Evolutionary conservation across 805 yeast genomes (phyloP).

Genomic region (Ogataea thermomethanolica): DNA sequence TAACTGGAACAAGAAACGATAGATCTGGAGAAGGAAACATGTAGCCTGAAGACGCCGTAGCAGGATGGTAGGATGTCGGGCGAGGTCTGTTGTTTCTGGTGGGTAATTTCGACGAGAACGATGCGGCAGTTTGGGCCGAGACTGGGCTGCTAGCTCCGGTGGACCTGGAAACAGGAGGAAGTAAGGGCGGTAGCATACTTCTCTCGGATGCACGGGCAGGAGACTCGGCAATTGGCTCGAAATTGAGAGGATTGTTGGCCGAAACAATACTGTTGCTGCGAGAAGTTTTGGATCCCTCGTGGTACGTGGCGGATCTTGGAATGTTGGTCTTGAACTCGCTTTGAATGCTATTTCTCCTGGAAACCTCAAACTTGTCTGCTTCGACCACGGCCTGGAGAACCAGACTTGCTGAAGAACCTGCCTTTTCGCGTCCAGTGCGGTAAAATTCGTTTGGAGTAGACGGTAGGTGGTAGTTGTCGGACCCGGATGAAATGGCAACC

Average conservation of each 20-base stretch:
- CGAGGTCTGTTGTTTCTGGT: constrained; percentile 58
- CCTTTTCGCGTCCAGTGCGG: constrained; percentile 24
- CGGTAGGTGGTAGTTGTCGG: constrained; percentile 23
- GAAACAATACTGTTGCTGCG: constrained; percentile 18
- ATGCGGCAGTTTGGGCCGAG: constrained; percentile 25
- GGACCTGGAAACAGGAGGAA: constrained; percentile 26
- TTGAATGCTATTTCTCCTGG: constrained; percentile 32
- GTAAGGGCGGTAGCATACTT: constrained; percentile 24
- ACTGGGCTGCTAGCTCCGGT: constrained; percentile 8
- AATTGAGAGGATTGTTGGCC: constrained; percentile 17
- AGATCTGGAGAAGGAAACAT: constrained; percentile 29
- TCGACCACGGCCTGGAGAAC: constrained; percentile 74
- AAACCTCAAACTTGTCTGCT: constrained; percentile 44
- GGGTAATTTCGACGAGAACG: constrained; percentile 19
- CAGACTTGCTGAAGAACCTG: constrained; percentile 54
- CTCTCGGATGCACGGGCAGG: constrained; percentile 29
- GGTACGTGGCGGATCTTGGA: constrained; percentile 35
- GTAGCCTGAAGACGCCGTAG: constrained; percentile 35
- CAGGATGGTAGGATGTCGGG: constrained; percentile 83
- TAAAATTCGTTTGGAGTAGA: constrained; percentile 14
- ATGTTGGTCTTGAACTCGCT: constrained; percentile 17
- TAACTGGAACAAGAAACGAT: constrained; percentile 28
- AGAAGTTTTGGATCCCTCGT: constrained; percentile 12
- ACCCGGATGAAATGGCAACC: constrained; percentile 33
- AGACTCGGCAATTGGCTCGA: constrained; percentile 45